Evolutionary conservation across 2,329 filamentous ascomycete species (phyloP).

Genomic region (Zymoseptoria tritici): DNA sequence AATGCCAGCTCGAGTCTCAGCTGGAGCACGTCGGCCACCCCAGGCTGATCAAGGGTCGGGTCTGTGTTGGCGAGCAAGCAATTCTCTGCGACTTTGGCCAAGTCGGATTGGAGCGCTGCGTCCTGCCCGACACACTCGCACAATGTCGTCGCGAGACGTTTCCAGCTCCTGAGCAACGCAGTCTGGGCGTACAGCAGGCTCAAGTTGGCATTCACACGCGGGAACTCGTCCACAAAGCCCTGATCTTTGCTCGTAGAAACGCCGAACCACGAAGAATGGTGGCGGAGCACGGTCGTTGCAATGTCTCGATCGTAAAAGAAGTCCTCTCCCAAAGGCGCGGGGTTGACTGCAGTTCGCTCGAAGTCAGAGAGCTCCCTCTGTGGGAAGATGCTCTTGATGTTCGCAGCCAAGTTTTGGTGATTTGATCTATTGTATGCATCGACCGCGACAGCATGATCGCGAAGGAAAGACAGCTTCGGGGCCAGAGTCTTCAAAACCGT

Average conservation of each 20-base stretch:
- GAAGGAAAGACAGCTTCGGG: conserved; percentile 68
- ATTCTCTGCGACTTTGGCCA: conserved; percentile 66
- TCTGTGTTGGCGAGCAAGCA: conserved; percentile 73
- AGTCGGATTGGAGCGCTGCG: conserved; percentile 55
- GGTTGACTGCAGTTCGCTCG: conserved; percentile 59
- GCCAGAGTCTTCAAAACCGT: conserved; percentile 64
- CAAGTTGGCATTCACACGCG: conserved; percentile 80
- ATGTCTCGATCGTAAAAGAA: conserved; percentile 81
- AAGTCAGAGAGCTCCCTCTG: conserved; percentile 69
- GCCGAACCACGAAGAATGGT: conserved; percentile 71
- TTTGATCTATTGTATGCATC: conserved; percentile 79
- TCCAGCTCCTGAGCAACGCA: conserved; percentile 80
- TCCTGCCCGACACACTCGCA: conserved; percentile 53
- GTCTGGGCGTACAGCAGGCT: conserved; percentile 90
- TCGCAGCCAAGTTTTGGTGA: conserved; percentile 75
- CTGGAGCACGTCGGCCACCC: conserved; percentile 74
- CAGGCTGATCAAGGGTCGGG: conserved; percentile 63
- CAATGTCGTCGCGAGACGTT: conserved; percentile 76
- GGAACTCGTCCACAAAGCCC: conserved; percentile 76
- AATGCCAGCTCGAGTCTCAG: conserved; percentile 74
- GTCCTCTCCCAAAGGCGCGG: conserved; percentile 52
- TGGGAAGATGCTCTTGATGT: conserved; percentile 71
- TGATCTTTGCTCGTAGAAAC: conserved; percentile 41
- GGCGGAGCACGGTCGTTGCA: conserved; percentile 66
- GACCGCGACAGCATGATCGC: conserved; percentile 70